Base-by-base conservation (phyloP, 805 yeast species). In the Candida krabiensis region DNA sequence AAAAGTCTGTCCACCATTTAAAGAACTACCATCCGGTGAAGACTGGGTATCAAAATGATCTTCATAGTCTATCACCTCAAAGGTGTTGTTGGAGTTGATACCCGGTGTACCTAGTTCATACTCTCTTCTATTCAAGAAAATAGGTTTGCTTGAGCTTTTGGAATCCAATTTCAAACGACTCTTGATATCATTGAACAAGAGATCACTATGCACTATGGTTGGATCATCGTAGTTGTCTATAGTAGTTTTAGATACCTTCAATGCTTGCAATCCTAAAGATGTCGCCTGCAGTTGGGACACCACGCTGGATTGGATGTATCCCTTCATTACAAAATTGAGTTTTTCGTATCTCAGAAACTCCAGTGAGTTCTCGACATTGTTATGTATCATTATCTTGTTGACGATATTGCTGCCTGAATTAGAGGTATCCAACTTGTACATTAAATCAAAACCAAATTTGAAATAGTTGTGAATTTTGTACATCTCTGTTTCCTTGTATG, bases 321-420 rank as follows among this genome's bases (percentile, higher is more conserved):
- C 31, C 13, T 19, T 27, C 29, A 47, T 29, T 3, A n/a, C 18
- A 24, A 53, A 73, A 36, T 67, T 64, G 43, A 80, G 68, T 41
- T 66, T 65, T 46, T 71, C 71, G 69, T 81, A 79, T 36, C 66
- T 73, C 61, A 75, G 67, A 51, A 79, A 79, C 33, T 71, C 73
- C 19, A 73, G 57, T 3, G 76, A 67, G 46, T 73, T 75, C n/a
- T 73, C 64, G 4, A 70, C 64, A 24, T 81, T 82, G 44, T 68
- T 68, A 51, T 79, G 84, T 8, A 77, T 26, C 2, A 76, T 63
- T 3, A 79, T 41, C 41, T 77, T 78, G 26, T 61, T 62, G 14
- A 78, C 58, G 2, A 61, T 53, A 4, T 74, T 47, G 4, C 48
- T 41, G 8, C 53, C 70, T 16, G 57, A 52, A 7, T 37, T 35